These are phyloP conservation scores for Pigoraptor vietnamica DNA, from an alignment of 78 protist species.

Conservation along the genomic window DNA sequence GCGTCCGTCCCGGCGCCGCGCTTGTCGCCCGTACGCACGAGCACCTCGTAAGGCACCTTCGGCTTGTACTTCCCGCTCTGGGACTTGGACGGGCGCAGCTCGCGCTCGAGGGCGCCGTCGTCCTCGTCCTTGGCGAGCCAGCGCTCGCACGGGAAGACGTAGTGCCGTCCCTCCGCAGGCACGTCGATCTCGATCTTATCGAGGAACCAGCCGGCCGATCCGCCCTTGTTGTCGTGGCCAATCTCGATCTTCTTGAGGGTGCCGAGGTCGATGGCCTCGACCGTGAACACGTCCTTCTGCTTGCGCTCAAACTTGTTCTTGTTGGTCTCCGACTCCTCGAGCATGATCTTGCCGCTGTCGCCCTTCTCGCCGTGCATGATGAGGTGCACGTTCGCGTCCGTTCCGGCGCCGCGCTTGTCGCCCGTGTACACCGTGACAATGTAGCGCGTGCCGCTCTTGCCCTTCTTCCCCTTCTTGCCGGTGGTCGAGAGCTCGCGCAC, in stretches of 20 bases:
- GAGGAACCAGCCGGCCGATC: slow-evolving; percentile 13
- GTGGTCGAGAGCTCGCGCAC: neutral
- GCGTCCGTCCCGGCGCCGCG: slow-evolving; percentile 2
- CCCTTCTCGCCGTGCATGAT: neutral
- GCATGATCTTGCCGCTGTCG: neutral
- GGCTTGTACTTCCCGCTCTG: neutral
- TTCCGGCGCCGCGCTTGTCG: slow-evolving; percentile 6
- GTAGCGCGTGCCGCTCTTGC: neutral
- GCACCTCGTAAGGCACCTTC: neutral
- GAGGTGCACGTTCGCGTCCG: slow-evolving; percentile 7
- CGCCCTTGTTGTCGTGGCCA: slow-evolving; percentile 13
- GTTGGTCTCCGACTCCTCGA: neutral
- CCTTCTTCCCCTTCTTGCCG: neutral
- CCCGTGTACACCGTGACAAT: neutral
- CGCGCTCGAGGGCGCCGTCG: neutral
- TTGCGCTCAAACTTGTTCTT: neutral
- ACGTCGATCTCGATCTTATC: neutral
- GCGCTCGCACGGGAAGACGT: slow-evolving; percentile 3
- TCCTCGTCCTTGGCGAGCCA: slow-evolving; percentile 26
- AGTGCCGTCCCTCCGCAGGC: neutral
- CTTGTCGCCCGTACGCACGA: neutral
- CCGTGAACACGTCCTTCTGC: neutral
- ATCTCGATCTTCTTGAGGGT: neutral
- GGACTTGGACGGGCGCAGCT: neutral
- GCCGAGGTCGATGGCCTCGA: neutral